These are phyloP conservation scores for Malus sieversii DNA, from an alignment of 306 rosid genomes.

Conservation along the genomic window DNA sequence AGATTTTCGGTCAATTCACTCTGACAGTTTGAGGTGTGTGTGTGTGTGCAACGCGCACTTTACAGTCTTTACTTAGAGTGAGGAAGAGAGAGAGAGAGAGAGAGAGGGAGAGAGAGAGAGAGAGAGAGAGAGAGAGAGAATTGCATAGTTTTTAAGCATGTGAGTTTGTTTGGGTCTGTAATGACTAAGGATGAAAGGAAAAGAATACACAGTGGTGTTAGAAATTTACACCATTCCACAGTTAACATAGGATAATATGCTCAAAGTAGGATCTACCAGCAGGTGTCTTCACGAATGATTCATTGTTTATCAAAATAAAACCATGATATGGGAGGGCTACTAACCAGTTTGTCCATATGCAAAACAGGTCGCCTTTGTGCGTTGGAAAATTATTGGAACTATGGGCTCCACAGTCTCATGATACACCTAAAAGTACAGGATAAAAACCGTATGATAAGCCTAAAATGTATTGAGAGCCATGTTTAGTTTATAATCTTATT, in stretches of 20 bases:
- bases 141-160: neutral
- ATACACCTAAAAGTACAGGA: constrained; percentile 51
- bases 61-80: no score
- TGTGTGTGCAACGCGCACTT: no score
- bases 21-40: neutral
- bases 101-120: no score
- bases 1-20: neutral
- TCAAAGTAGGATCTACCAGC: neutral
- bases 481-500: neutral
- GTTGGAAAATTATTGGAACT: constrained; percentile 93
- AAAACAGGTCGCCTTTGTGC: constrained; percentile 98
- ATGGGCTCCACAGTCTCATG: constrained; percentile 98
- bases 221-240: neutral
- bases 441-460: constrained; percentile 1
- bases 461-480: neutral
- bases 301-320: neutral
- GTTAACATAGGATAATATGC: neutral
- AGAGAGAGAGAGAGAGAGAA: no score
- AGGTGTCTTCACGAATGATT: neutral
- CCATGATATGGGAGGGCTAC: constrained; percentile 7
- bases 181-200: neutral
- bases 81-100: no score
- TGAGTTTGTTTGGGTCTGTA: neutral
- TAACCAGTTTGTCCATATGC: constrained; percentile 99
- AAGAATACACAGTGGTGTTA: neutral